phyloP scores from a whole-genome alignment of 2,329 filamentous ascomycete genomes.

The Xylariales sp. region DNA sequence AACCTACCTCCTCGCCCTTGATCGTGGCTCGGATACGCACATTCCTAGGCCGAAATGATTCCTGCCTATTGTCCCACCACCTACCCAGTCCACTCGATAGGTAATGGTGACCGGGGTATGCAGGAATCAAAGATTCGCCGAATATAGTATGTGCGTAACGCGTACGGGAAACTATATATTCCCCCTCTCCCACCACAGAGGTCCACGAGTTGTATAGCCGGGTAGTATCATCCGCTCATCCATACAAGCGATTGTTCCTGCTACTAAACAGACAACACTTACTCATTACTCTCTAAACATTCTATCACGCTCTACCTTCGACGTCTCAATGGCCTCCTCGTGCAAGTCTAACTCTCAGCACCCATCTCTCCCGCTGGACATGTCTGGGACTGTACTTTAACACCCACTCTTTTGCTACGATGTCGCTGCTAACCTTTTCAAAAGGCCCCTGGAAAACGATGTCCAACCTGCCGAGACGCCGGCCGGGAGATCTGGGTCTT shows the following conservation, averaged over 20 bases:
- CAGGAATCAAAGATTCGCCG: not conserved
- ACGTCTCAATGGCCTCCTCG: constrained; percentile 29
- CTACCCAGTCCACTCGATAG: constrained; percentile 10
- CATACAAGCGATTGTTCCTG: not conserved
- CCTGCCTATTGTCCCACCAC: constrained; percentile 14
- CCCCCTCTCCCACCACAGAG: not conserved
- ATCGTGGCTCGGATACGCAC: constrained; percentile 25
- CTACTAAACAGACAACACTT: not conserved
- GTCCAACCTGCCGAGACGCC: constrained; percentile 37
- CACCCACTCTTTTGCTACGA: not conserved
- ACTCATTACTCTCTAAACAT: not conserved
- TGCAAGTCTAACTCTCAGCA: constrained; percentile 27
- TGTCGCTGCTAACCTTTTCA: constrained; percentile 22
- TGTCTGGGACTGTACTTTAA: constrained; percentile 38
- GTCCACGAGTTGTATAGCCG: not conserved
- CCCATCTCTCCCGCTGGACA: constrained; percentile 29
- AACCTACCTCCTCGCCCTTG: constrained; percentile 16
- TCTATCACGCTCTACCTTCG: not conserved
- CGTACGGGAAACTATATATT: constrained; percentile 25
- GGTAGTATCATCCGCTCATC: not conserved
- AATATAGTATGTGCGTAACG: not conserved
- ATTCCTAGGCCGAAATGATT: constrained; percentile 17
- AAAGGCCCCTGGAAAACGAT: constrained; percentile 44
- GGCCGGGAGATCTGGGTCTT: constrained; percentile 42
- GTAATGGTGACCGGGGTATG: not conserved